Conservation (phyloP, 2,329 filamentous ascomycete species). For the Magnaporthales sp. region DNA sequence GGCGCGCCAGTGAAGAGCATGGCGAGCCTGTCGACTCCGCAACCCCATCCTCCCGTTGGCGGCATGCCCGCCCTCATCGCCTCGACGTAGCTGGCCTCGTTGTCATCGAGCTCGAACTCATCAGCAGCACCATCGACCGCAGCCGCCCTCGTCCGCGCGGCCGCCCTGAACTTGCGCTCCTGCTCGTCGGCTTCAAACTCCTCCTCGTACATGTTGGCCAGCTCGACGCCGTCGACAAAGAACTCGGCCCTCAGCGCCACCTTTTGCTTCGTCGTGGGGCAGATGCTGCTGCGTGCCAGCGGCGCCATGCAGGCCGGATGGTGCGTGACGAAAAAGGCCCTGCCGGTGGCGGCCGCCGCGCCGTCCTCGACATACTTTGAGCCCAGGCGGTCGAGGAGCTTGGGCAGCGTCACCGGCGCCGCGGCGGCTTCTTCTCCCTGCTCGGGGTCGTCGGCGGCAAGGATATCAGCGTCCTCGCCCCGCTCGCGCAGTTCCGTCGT, state of each 20-base stretch:
- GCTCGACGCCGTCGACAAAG: constrained; percentile 73
- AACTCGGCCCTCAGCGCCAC: constrained; percentile 79
- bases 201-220: constrained; percentile 97
- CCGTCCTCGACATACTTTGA: constrained; percentile 68
- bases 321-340: constrained; percentile 74
- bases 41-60: constrained; percentile 96
- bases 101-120: constrained; percentile 18
- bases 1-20: constrained; percentile 80
- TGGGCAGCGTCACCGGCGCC: constrained; percentile 49
- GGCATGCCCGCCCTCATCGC: constrained; percentile 83
- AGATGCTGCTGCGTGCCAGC: constrained; percentile 76
- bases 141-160: constrained; percentile 23
- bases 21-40: constrained; percentile 79
- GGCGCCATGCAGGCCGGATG: constrained; percentile 89
- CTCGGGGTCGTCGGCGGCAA: constrained; percentile 26
- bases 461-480: neutral
- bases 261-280: constrained; percentile 57
- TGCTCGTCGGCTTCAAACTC: constrained; percentile 90
- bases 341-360: constrained; percentile 47
- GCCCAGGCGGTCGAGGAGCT: constrained; percentile 74
- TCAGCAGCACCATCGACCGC: constrained; percentile 13
- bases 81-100: constrained; percentile 77
- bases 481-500: constrained; percentile 24
- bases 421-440: constrained; percentile 43
- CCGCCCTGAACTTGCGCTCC: constrained; percentile 65